Conservation (phyloP, 352 stramenopile genomes). For the Phytophthora boehmeriae region DNA sequence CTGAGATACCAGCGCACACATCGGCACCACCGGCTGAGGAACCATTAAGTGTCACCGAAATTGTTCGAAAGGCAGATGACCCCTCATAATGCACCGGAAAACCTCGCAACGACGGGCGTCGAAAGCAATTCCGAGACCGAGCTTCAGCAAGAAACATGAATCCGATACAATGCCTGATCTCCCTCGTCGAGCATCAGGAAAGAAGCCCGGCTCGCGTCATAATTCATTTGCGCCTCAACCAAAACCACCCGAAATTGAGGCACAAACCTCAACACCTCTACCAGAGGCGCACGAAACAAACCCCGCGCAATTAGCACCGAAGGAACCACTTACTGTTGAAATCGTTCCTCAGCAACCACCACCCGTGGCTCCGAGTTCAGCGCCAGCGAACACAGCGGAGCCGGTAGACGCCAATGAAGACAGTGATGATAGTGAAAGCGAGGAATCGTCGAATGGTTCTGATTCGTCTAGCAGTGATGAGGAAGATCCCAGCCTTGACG, state of each 20-base stretch:
- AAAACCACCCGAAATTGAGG: slow-evolving; percentile 2
- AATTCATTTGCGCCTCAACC: slow-evolving; percentile 2
- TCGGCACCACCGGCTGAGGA: background rate
- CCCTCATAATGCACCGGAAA: slow-evolving; percentile 15
- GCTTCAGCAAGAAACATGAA: slow-evolving; percentile 20
- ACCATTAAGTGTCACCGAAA: background rate
- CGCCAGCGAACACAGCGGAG: background rate
- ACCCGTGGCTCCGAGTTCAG: background rate
- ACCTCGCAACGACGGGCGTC: slow-evolving; percentile 17
- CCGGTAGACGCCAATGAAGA: slow-evolving; percentile 5
- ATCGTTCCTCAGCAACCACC: no score
- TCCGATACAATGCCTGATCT: background rate
- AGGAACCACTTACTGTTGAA: background rate
- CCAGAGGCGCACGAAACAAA: background rate
- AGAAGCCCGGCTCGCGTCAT: slow-evolving; percentile 16
- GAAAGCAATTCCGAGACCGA: slow-evolving; percentile 22
- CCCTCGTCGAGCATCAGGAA: slow-evolving; percentile 9
- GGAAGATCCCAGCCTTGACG: slow-evolving; percentile 12
- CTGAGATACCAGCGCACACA: slow-evolving; percentile 10
- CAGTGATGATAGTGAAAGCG: slow-evolving; percentile 16
- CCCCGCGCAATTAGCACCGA: background rate
- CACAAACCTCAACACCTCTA: slow-evolving; percentile 6
- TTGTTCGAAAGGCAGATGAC: background rate
- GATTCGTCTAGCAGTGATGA: slow-evolving; percentile 15
- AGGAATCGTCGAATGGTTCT: slow-evolving; percentile 13